Evolutionary conservation across 768 basidiomycete species (phyloP).

Genomic region (Leccinum longicurvipes): DNA sequence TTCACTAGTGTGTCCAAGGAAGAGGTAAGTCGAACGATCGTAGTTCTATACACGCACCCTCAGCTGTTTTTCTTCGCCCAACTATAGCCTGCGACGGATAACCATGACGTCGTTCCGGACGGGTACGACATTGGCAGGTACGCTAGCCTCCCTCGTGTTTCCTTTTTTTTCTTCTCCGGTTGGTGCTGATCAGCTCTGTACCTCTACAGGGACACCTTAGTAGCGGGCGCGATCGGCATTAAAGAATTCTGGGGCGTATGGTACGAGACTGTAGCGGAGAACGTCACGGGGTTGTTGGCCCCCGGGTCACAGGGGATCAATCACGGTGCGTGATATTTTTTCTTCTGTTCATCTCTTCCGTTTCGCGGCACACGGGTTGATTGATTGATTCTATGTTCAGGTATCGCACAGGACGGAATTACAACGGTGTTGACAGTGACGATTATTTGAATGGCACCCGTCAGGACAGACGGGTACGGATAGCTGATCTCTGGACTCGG

Average conservation of each 20-base stretch:
- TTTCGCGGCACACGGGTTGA: background rate
- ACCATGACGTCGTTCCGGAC: conserved; percentile 44
- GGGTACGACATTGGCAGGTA: conserved; percentile 51
- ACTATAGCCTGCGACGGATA: conserved; percentile 26
- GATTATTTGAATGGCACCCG: conserved; percentile 32
- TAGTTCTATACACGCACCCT: background rate
- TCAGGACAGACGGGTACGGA: background rate
- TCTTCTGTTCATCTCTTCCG: background rate
- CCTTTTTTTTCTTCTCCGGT: too few species aligned
- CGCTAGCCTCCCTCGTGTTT: conserved; percentile 7
- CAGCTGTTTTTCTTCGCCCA: background rate
- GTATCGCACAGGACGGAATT: conserved; percentile 58
- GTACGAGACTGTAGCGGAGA: conserved; percentile 46
- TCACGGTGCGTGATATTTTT: conserved; percentile 37
- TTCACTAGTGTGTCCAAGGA: conserved; percentile 46
- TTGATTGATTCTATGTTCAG: conserved; percentile 24
- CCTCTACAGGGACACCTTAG: conserved; percentile 36
- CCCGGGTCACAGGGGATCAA: conserved; percentile 51
- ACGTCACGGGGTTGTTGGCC: conserved; percentile 52
- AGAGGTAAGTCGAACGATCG: conserved; percentile 26
- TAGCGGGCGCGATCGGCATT: conserved; percentile 36
- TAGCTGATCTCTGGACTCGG: background rate
- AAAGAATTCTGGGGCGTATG: conserved; percentile 41
- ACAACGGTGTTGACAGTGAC: conserved; percentile 54
- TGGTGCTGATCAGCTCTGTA: background rate